Evolutionary conservation across 371 early-diverging fungal species (phyloP).

Genomic region (Mucor mucedo): DNA sequence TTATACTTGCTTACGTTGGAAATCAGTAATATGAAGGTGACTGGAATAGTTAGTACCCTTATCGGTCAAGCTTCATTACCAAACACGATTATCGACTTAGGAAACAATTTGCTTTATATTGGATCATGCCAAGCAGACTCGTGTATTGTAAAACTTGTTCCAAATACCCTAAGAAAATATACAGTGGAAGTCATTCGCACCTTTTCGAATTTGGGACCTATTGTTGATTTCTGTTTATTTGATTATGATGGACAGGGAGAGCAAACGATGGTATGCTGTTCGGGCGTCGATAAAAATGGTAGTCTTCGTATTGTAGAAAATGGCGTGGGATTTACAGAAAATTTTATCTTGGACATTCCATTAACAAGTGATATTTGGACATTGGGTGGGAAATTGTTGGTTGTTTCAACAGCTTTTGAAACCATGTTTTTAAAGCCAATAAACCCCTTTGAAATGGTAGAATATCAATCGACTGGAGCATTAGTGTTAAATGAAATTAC

Average conservation of each 20-base stretch:
- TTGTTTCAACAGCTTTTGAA: constrained; percentile 56
- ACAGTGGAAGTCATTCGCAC: constrained; percentile 58
- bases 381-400: constrained; percentile 46
- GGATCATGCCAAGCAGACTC: constrained; percentile 90
- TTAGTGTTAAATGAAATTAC: constrained; percentile 35
- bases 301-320: constrained; percentile 82
- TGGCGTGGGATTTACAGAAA: constrained; percentile 84
- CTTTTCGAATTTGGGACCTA: constrained; percentile 77
- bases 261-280: constrained; percentile 87
- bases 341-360: constrained; percentile 60
- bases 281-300: constrained; percentile 78
- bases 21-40: constrained; percentile 21
- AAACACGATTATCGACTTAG: constrained; percentile 70
- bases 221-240: constrained; percentile 80
- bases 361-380: constrained; percentile 78
- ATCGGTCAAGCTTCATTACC: constrained; percentile 53
- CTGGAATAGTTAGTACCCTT: constrained; percentile 7
- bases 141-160: constrained; percentile 60
- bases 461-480: constrained; percentile 18
- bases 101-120: constrained; percentile 69
- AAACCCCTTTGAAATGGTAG: not conserved
- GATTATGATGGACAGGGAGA: constrained; percentile 74
- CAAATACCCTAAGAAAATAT: constrained; percentile 21
- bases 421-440: constrained; percentile 25
- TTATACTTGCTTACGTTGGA: constrained; percentile 66